Evolutionary conservation across 495 filamentous ascomycete species (phyloP), one percentile per base, ranked within the genome.

Genomic region (Trypethelium eluteriae): DNA sequence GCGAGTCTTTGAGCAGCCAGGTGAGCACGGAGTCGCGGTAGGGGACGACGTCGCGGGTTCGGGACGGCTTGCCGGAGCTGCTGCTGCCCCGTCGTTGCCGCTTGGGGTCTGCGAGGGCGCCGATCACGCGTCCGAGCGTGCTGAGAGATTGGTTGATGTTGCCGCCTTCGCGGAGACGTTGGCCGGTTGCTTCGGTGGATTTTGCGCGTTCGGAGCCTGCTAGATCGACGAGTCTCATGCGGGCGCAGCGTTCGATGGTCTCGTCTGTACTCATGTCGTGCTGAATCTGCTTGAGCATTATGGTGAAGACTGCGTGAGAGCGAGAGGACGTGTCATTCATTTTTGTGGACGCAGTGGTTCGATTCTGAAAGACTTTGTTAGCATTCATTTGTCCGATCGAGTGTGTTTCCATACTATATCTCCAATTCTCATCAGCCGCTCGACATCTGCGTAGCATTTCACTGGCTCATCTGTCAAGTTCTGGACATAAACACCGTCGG

Each of bases 71-170:
- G 62, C 66, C 38, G 32, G 63, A 59, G 57, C 68, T 70, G 57
- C 68, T 70, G 38, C 71, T 69, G 4, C 39, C 39, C 9, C 32
- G 49, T 32, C 62, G 66, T 50, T 70, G 70, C 34, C 72, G 70
- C 49, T 70, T 70, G 0, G 90, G 88, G 73, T 96, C 93, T 32
- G 94, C 92, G 16, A 98, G 82, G 2, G 94, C 93, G n/a, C 93
- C 94, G 75, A 98, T 98, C 61, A 98, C 94, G 56, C 94, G 88
- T 2, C 94, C 94, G 9, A 98, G 83, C 0, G 95, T 98, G 4
- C 95, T 96, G 14, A 98, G 84, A 7, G 94, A 98, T 75, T 98
- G 96, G 81, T 98, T 98, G 81, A 98, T 98, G 73, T 97, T 96
- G 67, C 89, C 92, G 36, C 94, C 94, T 78, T 99, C 94, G 65